Percentiles rank a stretch among this genome's conserved stretches.
These are phyloP conservation scores for Solanum ahanhuiri DNA, from an alignment of 257 asterid genomes.

Conservation along the genomic window DNA sequence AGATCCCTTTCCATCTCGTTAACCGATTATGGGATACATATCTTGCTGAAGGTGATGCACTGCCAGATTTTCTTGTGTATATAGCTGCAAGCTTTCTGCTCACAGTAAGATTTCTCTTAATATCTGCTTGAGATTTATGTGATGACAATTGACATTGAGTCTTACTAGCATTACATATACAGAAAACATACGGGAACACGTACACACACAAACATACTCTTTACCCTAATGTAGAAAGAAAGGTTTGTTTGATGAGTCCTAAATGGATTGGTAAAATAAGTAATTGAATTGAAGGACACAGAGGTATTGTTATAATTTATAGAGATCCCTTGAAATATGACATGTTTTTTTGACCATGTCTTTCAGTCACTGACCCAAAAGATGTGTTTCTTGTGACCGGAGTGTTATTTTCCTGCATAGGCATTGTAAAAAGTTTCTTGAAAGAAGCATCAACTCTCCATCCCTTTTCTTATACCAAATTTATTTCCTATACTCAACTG, in stretches of 20 bases:
- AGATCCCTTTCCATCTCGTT: conserved; percentile 87
- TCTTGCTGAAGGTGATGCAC: conserved; percentile 98
- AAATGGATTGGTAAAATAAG: neutral
- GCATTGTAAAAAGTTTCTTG: neutral
- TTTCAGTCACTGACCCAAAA: neutral
- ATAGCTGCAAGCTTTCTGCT: conserved; percentile 90
- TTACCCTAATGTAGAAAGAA: neutral
- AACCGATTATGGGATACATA: conserved; percentile 96
- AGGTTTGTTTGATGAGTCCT: neutral
- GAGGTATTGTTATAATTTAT: neutral
- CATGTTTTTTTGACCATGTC: neutral
- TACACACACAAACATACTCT: neutral
- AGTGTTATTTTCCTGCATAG: neutral
- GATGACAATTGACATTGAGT: neutral
- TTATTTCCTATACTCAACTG: neutral
- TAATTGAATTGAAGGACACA: neutral
- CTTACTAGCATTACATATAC: neutral
- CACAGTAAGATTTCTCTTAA: conserved; percentile 37
- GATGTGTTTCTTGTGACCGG: neutral
- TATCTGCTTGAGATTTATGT: neutral
- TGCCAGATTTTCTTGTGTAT: conserved; percentile 89
- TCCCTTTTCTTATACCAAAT: neutral
- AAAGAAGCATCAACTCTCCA: neutral
- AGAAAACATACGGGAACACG: neutral
- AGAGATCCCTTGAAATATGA: neutral